A percentile compares a stretch with the other conserved stretches of the same genome.
Evolutionary conservation across 179 eudicot species (phyloP).

Genomic region (Carnegiea gigantea): DNA sequence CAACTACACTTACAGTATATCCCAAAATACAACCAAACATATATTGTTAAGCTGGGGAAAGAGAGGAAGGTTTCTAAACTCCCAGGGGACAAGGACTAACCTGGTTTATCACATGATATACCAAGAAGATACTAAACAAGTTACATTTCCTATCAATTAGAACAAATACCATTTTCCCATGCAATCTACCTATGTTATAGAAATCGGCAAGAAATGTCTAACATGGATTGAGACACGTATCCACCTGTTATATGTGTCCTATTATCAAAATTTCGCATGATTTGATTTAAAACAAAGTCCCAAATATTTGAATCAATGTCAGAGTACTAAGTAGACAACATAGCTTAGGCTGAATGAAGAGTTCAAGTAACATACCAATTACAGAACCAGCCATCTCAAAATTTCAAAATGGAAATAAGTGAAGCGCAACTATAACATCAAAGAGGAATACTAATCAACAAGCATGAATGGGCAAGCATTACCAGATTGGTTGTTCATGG

Average conservation of each 20-base stretch:
- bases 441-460: background rate
- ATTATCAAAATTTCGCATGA: background rate
- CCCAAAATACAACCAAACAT: background rate
- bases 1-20: background rate
- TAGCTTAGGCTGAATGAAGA: background rate
- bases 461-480: constrained; percentile 21
- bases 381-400: background rate
- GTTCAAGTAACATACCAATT: background rate
- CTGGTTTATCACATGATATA: background rate
- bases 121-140: background rate
- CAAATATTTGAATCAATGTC: background rate
- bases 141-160: background rate
- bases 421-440: background rate
- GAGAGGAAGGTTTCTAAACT: background rate
- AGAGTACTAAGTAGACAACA: background rate
- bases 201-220: background rate
- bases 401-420: background rate
- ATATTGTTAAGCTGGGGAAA: background rate
- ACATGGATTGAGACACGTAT: background rate
- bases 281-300: background rate
- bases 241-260: background rate
- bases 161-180: background rate
- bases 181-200: background rate
- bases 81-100: constrained; percentile 3
- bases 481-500: constrained; percentile 64